Evolutionary conservation across 2,329 filamentous ascomycete genomes (phyloP), one percentile per base, ranked within the genome.

Genomic region (Epicoccum nigrum): DNA sequence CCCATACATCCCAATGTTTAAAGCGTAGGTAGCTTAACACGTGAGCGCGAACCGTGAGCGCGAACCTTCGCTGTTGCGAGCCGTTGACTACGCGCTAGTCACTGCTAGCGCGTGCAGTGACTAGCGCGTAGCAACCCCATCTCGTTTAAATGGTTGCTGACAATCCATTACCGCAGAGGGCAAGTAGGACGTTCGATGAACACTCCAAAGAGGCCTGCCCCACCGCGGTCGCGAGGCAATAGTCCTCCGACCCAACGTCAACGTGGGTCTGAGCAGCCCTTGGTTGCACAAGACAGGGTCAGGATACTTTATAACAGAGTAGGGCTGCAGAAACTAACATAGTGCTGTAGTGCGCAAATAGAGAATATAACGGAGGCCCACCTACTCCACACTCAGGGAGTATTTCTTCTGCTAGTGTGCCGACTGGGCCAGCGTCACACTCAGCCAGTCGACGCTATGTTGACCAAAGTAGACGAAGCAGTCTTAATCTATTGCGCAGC

Each of bases 241-340:
- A 67, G 62, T 38, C 63, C 63, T 37, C 59, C 62, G 8, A 39
- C 55, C 2, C 63, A 68, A 35, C 43, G 62, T 16, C 49, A 35
- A 25, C 58, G 58, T 6, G 30, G 37, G 34, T 34, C 33, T 3
- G 47, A 54, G 12, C 46, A 45, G 20, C 21, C 23, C 23, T 25
- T 20, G 2, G 25, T 32, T 4, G 12, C 16, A 32, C 15, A 35
- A 31, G 42, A 54, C 12, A 55, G 48, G 50, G 54, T 56, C 19
- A 43, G 38, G 12, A 6, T 17, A 4, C 19, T 28, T 9, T 27
- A 11, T 15, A 4, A 16, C 16, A 4, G 16, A 30, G 12, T 1
- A 17, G n/a, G n/a, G 11, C 6, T 28, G 11, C 15, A 19, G 20
- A 16, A 23, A 19, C 49, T 52, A 9, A 54, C 43, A 21, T 21